Evolutionary conservation across 1,284 basidiomycete species (phyloP).

Genomic region (Trichosporon coremiiforme): DNA sequence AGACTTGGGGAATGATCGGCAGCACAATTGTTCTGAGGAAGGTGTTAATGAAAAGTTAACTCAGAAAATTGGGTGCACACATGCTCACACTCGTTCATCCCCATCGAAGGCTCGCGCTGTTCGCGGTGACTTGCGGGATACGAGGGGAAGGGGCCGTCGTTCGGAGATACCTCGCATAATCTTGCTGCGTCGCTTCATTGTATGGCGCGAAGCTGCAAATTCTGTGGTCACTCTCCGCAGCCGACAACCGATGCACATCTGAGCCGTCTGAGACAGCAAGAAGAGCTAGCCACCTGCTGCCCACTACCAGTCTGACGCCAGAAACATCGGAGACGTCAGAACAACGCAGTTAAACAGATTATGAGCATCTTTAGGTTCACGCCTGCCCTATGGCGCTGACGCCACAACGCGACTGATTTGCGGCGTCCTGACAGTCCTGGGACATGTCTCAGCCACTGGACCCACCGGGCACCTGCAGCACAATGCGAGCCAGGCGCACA

Average conservation of each 20-base stretch:
- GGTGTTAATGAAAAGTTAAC: too few species aligned
- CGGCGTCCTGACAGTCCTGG: not conserved
- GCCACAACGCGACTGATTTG: conserved; percentile 2
- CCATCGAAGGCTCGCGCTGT: not conserved
- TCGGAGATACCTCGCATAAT: not conserved
- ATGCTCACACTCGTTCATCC: not conserved
- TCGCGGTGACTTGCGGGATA: not conserved
- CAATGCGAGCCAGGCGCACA: too few species aligned
- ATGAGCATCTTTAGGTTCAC: not conserved
- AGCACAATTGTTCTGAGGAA: too few species aligned
- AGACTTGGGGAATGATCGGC: too few species aligned
- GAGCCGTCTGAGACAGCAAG: too few species aligned
- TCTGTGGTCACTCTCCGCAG: not conserved
- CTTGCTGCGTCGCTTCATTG: not conserved
- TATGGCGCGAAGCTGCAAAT: not conserved
- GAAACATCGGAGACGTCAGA: too few species aligned
- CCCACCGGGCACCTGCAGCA: too few species aligned
- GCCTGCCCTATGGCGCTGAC: too few species aligned
- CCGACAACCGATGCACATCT: not conserved
- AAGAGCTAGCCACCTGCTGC: too few species aligned
- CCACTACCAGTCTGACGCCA: not conserved
- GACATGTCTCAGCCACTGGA: conserved; percentile 3
- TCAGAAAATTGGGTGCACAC: too few species aligned
- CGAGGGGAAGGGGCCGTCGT: not conserved
- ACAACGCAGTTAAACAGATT: not conserved